phyloP scores from a whole-genome alignment of 352 stramenopile genomes.

The Globisporangium barbulae region DNA sequence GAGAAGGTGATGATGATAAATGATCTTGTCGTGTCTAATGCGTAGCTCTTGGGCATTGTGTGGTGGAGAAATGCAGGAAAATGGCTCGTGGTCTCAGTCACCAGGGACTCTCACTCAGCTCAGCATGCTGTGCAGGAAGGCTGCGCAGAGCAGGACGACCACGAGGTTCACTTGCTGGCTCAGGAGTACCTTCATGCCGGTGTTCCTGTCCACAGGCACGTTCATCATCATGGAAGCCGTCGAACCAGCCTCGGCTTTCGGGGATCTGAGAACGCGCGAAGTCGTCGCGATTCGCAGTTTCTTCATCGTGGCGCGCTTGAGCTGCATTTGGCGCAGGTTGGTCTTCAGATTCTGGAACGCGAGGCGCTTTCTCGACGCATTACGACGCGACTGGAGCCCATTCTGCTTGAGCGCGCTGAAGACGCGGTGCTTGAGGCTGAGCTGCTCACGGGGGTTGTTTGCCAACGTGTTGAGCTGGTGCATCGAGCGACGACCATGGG shows the following conservation, averaged over 20 bases:
- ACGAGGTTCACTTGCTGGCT: slow-evolving; percentile 24
- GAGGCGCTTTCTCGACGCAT: slow-evolving; percentile 31
- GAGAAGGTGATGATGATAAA: not conserved
- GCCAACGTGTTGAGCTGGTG: not conserved
- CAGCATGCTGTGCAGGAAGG: slow-evolving; percentile 8
- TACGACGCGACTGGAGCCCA: slow-evolving; percentile 23
- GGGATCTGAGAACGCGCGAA: not conserved
- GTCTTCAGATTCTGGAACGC: slow-evolving; percentile 33
- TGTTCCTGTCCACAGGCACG: not conserved
- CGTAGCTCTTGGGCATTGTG: not conserved
- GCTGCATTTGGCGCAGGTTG: slow-evolving; percentile 16
- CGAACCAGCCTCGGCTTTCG: not conserved
- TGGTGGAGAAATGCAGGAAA: not conserved
- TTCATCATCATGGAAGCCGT: not conserved
- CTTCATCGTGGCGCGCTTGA: slow-evolving; percentile 23
- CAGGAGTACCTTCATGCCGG: slow-evolving; percentile 9
- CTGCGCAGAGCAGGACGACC: slow-evolving; percentile 11
- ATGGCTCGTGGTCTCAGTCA: not conserved
- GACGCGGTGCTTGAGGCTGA: slow-evolving; percentile 27
- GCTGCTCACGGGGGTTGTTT: not conserved
- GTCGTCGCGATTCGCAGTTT: slow-evolving; percentile 6
- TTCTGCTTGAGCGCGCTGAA: slow-evolving; percentile 21
- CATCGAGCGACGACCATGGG: slow-evolving; percentile 25
- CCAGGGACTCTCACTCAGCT: not conserved
- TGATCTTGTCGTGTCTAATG: not conserved